Evolutionary conservation across 1,139 yeast genomes (phyloP).

Genomic region (Sugiyamaella castrensis): DNA sequence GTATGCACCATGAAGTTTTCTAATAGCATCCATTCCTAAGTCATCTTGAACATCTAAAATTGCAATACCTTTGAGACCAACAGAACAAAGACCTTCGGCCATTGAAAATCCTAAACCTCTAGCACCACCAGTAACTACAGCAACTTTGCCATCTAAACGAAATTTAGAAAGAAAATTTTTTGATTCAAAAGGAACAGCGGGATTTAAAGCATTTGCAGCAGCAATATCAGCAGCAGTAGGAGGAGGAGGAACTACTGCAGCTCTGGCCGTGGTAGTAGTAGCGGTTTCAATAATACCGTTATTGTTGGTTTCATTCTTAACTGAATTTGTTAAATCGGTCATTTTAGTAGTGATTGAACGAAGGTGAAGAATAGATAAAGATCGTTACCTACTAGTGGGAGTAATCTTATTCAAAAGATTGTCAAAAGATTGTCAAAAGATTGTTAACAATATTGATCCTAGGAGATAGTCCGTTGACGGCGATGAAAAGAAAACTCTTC

Average conservation of each 20-base stretch:
- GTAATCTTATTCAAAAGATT: no score
- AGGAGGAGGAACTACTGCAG: constrained; percentile 42
- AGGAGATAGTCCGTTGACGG: no score
- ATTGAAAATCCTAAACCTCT: constrained; percentile 65
- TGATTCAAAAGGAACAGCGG: constrained; percentile 37
- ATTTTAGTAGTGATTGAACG: no score
- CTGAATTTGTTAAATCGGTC: no score
- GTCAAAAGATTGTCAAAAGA: no score
- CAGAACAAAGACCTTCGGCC: constrained; percentile 64
- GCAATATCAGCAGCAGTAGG: constrained; percentile 41
- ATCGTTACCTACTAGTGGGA: no score
- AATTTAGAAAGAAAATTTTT: constrained; percentile 44
- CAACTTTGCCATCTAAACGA: constrained; percentile 66
- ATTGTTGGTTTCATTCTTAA: not conserved
- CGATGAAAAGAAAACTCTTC: no score
- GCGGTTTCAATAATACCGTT: constrained; percentile 1
- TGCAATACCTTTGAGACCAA: constrained; percentile 67
- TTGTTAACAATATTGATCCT: no score
- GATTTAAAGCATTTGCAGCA: constrained; percentile 37
- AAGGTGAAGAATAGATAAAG: no score
- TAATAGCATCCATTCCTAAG: constrained; percentile 50
- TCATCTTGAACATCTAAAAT: constrained; percentile 45
- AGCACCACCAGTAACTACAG: constrained; percentile 67
- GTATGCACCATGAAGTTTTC: constrained; percentile 51
- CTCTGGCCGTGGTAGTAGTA: constrained; percentile 29